Base-by-base conservation (phyloP, 352 stramenopile species). In the Pythium utonaiense region DNA sequence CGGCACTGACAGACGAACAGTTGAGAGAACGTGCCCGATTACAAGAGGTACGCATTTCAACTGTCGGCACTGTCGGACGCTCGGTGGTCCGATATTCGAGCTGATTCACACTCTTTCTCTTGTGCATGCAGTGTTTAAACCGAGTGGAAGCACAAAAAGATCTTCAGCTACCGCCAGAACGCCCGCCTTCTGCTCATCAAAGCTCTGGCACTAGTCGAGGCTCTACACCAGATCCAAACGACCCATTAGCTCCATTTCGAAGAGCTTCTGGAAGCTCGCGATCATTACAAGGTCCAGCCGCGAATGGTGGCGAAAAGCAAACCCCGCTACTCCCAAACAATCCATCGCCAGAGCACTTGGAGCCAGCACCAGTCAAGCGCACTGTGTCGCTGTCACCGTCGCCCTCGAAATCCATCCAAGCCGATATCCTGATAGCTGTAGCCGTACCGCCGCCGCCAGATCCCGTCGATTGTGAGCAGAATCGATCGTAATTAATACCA, bases 1-100 rank as follows among this genome's bases (percentile, higher is more conserved):
- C 80, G 3, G 52, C 60, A 3, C 64, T 88, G 3, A 80, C 78
- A 5, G 73, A 87, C 14, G 31, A 67, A 0, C 72, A 87, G 28
- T 12, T 70, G 17, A 73, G 74, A 58, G 57, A 54, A 3, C 60
- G 66, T 0, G 47, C 53, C 19, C 68, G 61, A 44, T 65, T 88
- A 17, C 68, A 74, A 41, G 53, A 81, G 66, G 80, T 78, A 41
- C 12, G 41, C 40, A 27, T 3, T 3, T 25, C 40, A 1, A 44
- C 36, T 14, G 12, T 8, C 14, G n/a, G n/a, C n/a, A 7, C 40
- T 7, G 12, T 3, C 5, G 36, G 36, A 44, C 13, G 36, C 36
- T 7, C 22, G 5, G 28, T 9, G 9, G 9, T 33, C 9, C 16
- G 6, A 27, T 19, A 8, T 4, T 47, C 25, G 40, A 21, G 14